phyloP scores from a whole-genome alignment of 225 moss, liverwort and hornwort genomes.

The Lunularia cruciata region DNA sequence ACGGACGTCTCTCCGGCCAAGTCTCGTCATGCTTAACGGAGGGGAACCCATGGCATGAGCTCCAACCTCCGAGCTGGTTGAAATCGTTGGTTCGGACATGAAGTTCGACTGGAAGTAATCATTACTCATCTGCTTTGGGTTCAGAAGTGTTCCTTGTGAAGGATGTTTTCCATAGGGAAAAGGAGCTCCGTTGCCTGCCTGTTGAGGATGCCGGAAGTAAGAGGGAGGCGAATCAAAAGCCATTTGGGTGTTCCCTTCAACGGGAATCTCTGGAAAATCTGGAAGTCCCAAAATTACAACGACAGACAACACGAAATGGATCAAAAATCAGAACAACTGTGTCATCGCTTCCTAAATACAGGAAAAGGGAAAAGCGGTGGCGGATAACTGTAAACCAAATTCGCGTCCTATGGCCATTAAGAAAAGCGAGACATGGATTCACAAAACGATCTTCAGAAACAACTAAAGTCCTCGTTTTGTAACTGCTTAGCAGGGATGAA shows the following conservation, averaged over 20 bases:
- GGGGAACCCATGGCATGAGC: slow-evolving; percentile 47
- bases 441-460: no score
- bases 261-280: slow-evolving; percentile 58
- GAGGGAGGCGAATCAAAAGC: slow-evolving; percentile 74
- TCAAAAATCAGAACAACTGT: not conserved
- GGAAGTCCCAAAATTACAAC: slow-evolving; percentile 28
- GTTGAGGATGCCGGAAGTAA: slow-evolving; percentile 56
- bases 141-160: slow-evolving; percentile 39
- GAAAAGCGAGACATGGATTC: no score
- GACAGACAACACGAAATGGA: slow-evolving; percentile 9
- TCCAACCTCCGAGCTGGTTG: slow-evolving; percentile 20
- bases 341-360: no score
- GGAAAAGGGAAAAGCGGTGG: no score
- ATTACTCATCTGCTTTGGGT: slow-evolving; percentile 40
- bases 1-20: slow-evolving; percentile 48
- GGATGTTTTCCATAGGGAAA: slow-evolving; percentile 34
- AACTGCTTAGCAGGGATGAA: no score
- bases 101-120: slow-evolving; percentile 50
- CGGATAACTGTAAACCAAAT: no score
- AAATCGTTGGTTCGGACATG: slow-evolving; percentile 29
- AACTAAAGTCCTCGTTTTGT: no score
- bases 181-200: slow-evolving; percentile 46
- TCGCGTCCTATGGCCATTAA: no score
- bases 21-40: slow-evolving; percentile 56
- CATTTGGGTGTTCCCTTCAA: slow-evolving; percentile 59